These are phyloP conservation scores for Microbotryomycetes sp. DNA, from an alignment of 1,284 basidiomycete genomes.

Conservation along the genomic window DNA sequence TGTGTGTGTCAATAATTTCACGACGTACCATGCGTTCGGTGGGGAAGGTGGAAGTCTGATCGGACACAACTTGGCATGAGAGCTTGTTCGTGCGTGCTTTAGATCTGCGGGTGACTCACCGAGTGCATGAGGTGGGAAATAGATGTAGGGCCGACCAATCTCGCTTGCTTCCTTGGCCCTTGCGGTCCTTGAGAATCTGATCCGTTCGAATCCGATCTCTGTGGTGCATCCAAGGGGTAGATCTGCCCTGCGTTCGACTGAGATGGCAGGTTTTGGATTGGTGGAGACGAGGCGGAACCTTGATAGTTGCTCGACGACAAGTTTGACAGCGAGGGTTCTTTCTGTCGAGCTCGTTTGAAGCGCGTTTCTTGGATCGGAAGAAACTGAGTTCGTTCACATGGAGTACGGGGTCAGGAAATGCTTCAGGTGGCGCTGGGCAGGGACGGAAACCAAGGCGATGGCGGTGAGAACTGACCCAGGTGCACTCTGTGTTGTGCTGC, in stretches of 20 bases:
- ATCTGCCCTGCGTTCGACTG: not conserved
- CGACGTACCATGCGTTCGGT: conserved; percentile 72
- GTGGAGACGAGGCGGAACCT: conserved; percentile 6
- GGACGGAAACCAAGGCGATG: not conserved
- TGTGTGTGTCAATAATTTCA: too few species aligned
- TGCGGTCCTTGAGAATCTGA: conserved; percentile 4
- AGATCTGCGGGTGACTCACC: not conserved
- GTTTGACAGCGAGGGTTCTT: conserved; percentile 52
- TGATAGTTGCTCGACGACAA: conserved; percentile 13
- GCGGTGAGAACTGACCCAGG: conserved; percentile 47
- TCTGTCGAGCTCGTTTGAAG: conserved; percentile 87
- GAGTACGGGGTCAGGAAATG: not conserved
- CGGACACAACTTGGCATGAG: not conserved
- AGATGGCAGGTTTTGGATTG: conserved; percentile 5
- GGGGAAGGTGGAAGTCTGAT: conserved; percentile 58
- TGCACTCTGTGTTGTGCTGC: conserved; percentile 84
- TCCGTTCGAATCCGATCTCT: conserved; percentile 4
- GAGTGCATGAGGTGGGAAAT: conserved; percentile 82
- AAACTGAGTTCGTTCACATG: too few species aligned
- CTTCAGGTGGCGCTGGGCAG: not conserved
- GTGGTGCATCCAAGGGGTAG: conserved; percentile 3
- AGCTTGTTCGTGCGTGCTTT: conserved; percentile 47
- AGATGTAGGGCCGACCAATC: conserved; percentile 64
- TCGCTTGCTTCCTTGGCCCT: conserved; percentile 37
- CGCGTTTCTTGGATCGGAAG: conserved; percentile 95